Percentiles rank a stretch among this genome's conserved stretches.
Evolutionary conservation across 495 filamentous ascomycete genomes (phyloP).

Genomic region (Podospora didyma): DNA sequence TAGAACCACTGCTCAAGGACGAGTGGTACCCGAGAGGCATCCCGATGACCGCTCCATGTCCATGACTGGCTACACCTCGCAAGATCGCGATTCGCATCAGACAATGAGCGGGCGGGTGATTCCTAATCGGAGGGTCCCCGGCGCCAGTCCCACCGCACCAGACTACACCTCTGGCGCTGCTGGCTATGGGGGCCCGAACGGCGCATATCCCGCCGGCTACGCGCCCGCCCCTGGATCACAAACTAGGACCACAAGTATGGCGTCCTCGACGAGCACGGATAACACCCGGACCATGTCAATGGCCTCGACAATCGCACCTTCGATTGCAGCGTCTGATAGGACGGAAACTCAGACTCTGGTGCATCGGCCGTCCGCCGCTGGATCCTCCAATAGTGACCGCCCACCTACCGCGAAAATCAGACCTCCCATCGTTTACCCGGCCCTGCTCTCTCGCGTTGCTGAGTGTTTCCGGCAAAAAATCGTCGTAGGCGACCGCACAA

Average conservation of each 20-base stretch:
- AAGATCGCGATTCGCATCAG: slow-evolving; percentile 74
- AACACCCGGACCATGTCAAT: slow-evolving; percentile 72
- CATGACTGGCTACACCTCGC: slow-evolving; percentile 73
- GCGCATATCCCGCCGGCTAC: slow-evolving; percentile 23
- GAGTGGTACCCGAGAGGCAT: slow-evolving; percentile 84
- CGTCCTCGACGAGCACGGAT: slow-evolving; percentile 39
- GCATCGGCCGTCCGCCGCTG: slow-evolving; percentile 39
- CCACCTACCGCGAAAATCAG: slow-evolving; percentile 47
- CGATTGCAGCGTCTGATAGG: slow-evolving; percentile 27
- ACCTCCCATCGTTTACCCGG: slow-evolving; percentile 86
- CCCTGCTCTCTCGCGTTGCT: slow-evolving; percentile 83
- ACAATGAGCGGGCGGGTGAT: slow-evolving; percentile 91
- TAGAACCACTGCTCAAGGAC: slow-evolving; percentile 84
- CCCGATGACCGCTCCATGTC: slow-evolving; percentile 89
- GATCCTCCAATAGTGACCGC: slow-evolving; percentile 46
- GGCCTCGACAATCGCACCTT: slow-evolving; percentile 60
- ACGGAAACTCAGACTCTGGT: slow-evolving; percentile 39
- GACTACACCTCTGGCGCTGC: slow-evolving; percentile 13
- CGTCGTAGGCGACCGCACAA: slow-evolving; percentile 75
- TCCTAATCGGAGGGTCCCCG: slow-evolving; percentile 52
- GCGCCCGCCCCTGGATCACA: slow-evolving; percentile 34
- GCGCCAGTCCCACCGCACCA: slow-evolving; percentile 14
- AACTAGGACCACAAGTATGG: slow-evolving; percentile 51
- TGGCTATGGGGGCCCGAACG: slow-evolving; percentile 3
- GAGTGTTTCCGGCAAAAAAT: slow-evolving; percentile 88